Base-by-base conservation (phyloP, 2,329 filamentous ascomycete genomes). In the Ciborinia camelliae region DNA sequence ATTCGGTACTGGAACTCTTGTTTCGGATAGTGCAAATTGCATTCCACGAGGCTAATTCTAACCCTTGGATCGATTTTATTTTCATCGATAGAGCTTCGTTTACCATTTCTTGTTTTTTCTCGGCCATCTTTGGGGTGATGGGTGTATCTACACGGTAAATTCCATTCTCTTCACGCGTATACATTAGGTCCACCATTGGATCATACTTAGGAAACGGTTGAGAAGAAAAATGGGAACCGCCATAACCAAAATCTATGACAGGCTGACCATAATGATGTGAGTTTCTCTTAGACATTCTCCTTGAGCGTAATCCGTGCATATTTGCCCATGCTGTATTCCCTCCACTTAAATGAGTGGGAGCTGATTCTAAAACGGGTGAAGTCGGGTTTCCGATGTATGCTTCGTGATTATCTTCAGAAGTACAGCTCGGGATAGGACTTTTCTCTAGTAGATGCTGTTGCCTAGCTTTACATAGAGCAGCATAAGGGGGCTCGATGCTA, bases 181-280 rank as follows among this genome's bases (percentile, higher is more conserved):
- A 47, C 20, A 6, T 47, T 4, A 59, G 32, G n/a, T 59, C 41
- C n/a, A 47, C 30, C 1, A 4, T 35, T 12, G 28, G 7, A 35
- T 59, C 55, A 26, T 59, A 47, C 14, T 59, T n/a, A 35, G 41
- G 55, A 26, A 59, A 59, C 8, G 28, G n/a, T 48, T 59, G 7
- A 28, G 41, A 28, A 14, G n/a, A 12, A 26, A 47, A 26, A 10
- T 20, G n/a, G 20, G 41, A 35, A 35, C 55, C 55, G 20, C 55
- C 55, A 47, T 59, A 35, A 35, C 55, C 55, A 26, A 59, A 43
- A 35, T 59, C 55, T 35, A 59, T 47, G 26, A 35, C n/a, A 12
- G 18, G 5, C 4, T 35, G 28, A 35, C 8, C 26, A 26, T 35
- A 14, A 45, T 20, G 8, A 35, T 10, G 9, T 12, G 4, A 18